phyloP scores from a whole-genome alignment of 1,284 basidiomycete genomes.

The Moniliophthora roreri region DNA sequence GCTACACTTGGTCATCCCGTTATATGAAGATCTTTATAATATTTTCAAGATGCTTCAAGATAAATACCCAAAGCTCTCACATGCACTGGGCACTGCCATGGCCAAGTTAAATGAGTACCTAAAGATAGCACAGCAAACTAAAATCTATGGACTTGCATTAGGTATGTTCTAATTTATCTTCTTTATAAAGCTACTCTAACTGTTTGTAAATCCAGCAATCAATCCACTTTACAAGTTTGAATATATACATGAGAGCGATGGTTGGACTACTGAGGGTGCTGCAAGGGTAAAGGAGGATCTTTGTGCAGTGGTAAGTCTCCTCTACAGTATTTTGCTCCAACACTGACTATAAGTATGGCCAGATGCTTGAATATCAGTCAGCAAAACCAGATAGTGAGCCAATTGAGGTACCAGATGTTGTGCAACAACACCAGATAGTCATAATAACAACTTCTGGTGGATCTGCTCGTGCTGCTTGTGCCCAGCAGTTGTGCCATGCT shows the following conservation, averaged over 20 bases:
- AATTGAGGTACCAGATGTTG: no score
- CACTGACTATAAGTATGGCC: no score
- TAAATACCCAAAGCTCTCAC: constrained; percentile 13
- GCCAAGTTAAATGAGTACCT: constrained; percentile 33
- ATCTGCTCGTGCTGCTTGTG: no score
- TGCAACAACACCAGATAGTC: no score
- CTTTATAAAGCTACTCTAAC: background rate
- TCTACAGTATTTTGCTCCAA: no score
- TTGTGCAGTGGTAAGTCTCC: constrained; percentile 15
- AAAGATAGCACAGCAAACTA: constrained; percentile 20
- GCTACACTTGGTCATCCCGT: constrained; percentile 20
- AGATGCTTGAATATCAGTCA: no score
- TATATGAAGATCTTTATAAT: constrained; percentile 19
- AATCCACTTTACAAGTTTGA: constrained; percentile 25
- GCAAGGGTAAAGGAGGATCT: constrained; percentile 10
- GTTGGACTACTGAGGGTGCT: no score
- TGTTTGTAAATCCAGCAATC: constrained; percentile 18
- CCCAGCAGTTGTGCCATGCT: no score
- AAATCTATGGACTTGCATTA: constrained; percentile 34
- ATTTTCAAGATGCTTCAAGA: constrained; percentile 10
- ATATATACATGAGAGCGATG: no score
- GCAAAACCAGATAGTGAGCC: no score
- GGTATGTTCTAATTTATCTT: constrained; percentile 21
- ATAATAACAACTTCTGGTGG: no score
- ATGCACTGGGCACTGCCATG: constrained; percentile 21